Percentiles rank a stretch among this genome's conserved stretches.
Conservation (phyloP, 768 basidiomycete genomes). For the Psilocybe cubensis region DNA sequence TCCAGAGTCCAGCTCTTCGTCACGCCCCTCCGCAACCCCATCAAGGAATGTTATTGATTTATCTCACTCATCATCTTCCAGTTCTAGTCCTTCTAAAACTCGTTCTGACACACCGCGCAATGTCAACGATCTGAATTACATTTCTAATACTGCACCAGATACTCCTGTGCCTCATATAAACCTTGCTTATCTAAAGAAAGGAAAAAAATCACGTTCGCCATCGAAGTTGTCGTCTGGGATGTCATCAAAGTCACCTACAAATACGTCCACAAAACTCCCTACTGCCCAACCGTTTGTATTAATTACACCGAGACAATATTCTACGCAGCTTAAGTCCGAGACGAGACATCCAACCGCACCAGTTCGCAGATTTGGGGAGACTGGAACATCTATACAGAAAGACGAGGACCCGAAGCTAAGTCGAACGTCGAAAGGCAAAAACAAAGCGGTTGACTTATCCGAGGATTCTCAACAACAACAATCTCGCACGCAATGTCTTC, state of each 20-base stretch:
- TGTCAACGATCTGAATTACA: not conserved
- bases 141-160: not conserved
- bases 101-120: not conserved
- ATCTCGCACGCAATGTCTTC: not conserved
- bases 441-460: conserved; percentile 10
- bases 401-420: not conserved
- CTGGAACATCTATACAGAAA: not conserved
- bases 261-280: not conserved
- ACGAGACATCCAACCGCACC: not conserved
- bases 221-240: not conserved
- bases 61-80: conserved; percentile 21
- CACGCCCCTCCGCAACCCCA: conserved; percentile 23
- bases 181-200: not conserved
- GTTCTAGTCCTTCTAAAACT: not conserved
- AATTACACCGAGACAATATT: not conserved
- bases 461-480: not conserved
- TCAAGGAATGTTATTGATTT: conserved; percentile 4
- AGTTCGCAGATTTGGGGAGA: not conserved
- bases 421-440: conserved; percentile 10
- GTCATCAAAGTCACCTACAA: not conserved
- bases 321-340: not conserved
- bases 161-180: not conserved
- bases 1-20: conserved; percentile 39
- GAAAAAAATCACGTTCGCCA: not conserved
- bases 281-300: not conserved